Evolutionary conservation across 2,329 filamentous ascomycete genomes (phyloP).

Genomic region (Achaetomium macrosporum): DNA sequence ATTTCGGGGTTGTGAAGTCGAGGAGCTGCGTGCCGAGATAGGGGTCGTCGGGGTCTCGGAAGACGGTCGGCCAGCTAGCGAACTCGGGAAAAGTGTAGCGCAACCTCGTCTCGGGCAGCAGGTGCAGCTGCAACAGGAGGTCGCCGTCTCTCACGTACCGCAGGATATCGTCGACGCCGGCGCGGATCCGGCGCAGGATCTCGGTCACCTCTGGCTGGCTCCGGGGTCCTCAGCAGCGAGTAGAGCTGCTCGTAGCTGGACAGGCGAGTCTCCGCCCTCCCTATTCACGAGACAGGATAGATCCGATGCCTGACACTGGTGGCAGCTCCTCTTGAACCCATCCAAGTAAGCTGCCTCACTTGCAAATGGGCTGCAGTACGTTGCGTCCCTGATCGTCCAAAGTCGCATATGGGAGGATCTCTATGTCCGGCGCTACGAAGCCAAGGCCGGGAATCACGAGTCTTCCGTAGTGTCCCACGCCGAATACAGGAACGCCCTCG

Average conservation of each 20-base stretch:
- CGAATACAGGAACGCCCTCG: neutral
- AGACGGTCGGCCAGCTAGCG: slow-evolving; percentile 7
- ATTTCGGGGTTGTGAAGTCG: neutral
- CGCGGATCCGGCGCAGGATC: slow-evolving; percentile 5
- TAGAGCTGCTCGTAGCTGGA: slow-evolving; percentile 7
- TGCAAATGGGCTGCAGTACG: neutral
- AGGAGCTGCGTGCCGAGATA: slow-evolving; percentile 3
- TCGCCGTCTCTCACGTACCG: slow-evolving; percentile 7
- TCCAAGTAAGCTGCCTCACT: neutral
- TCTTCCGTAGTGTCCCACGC: neutral
- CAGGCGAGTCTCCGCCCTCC: neutral
- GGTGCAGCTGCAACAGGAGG: slow-evolving; percentile 3
- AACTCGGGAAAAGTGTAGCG: slow-evolving; percentile 10
- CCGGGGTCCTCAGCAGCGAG: neutral
- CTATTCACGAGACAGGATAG: too few relatives aligned
- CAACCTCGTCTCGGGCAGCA: slow-evolving; percentile 4
- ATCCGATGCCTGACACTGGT: too few relatives aligned
- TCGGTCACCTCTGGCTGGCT: slow-evolving; percentile 1
- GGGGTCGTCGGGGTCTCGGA: slow-evolving; percentile 7
- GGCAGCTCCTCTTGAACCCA: slow-evolving; percentile 1
- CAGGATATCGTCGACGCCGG: slow-evolving; percentile 4
- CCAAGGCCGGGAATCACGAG: neutral
- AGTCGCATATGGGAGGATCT: slow-evolving; percentile 6
- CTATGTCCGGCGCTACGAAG: slow-evolving; percentile 1
- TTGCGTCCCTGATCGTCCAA: neutral